phyloP scores from a whole-genome alignment of 345 rosid species.

The Brassica napus region Da-Ae NC_063451.1:25789501-25790000 shows the following conservation, averaged over 20 bases:
- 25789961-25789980: slow-evolving; percentile 69
- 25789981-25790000: slow-evolving; percentile 73
- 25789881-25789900: slow-evolving; percentile 91
- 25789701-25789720: slow-evolving; percentile 13
- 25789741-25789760: not conserved
- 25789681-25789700: not conserved
- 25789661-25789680: slow-evolving; percentile 21
- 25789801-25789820: slow-evolving; percentile 79
- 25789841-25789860: slow-evolving; percentile 86
- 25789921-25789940: slow-evolving; percentile 82
- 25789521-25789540: slow-evolving; percentile 33
- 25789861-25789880: slow-evolving; percentile 94
- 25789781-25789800: slow-evolving; percentile 74
- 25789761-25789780: slow-evolving; percentile 44
- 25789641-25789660: slow-evolving; percentile 36
- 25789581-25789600: slow-evolving; percentile 7
- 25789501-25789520: slow-evolving; percentile 22
- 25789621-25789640: slow-evolving; percentile 29
- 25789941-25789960: slow-evolving; percentile 90
- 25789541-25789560: slow-evolving; percentile 22
- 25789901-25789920: slow-evolving; percentile 83
- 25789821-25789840: slow-evolving; percentile 91
- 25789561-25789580: slow-evolving; percentile 29
- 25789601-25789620: not conserved
- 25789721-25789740: slow-evolving; percentile 2